phyloP scores from a whole-genome alignment of 129 eudicot genomes.

The Scalesia atractyloides region DNA sequence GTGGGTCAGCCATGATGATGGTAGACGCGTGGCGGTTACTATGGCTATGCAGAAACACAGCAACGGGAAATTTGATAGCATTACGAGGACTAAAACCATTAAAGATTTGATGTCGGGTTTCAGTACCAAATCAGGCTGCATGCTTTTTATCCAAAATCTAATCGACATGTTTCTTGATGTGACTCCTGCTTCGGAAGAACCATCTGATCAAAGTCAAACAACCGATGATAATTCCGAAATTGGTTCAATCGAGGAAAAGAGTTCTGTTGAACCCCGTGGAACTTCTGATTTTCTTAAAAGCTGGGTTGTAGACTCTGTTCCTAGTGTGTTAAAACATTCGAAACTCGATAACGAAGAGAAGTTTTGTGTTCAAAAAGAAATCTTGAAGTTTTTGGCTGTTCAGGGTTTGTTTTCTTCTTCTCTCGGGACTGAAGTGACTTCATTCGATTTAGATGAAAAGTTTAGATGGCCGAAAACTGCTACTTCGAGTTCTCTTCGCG shows the following conservation, averaged over 20 bases:
- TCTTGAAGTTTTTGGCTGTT: slow-evolving; percentile 86
- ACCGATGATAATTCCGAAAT: slow-evolving; percentile 94
- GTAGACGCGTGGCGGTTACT: slow-evolving; percentile 67
- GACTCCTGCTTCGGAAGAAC: slow-evolving; percentile 72
- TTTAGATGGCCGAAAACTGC: slow-evolving; percentile 92
- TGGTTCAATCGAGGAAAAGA: slow-evolving; percentile 81
- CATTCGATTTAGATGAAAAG: slow-evolving; percentile 84
- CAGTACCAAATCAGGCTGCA: slow-evolving; percentile 72
- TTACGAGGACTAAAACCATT: slow-evolving; percentile 79
- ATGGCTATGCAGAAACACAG: slow-evolving; percentile 88
- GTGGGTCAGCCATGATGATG: slow-evolving; percentile 75
- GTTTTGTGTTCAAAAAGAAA: slow-evolving; percentile 78
- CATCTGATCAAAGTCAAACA: slow-evolving; percentile 95
- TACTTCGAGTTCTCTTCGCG: slow-evolving; percentile 69
- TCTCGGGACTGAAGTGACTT: slow-evolving; percentile 96
- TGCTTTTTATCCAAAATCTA: slow-evolving; percentile 66
- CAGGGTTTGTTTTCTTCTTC: slow-evolving; percentile 93
- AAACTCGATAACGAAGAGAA: slow-evolving; percentile 71
- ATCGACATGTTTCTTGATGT: slow-evolving; percentile 86
- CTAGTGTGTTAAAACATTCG: slow-evolving; percentile 58
- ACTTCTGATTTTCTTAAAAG: slow-evolving; percentile 68
- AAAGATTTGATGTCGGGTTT: slow-evolving; percentile 82
- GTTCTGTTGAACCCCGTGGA: slow-evolving; percentile 45
- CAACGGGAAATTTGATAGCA: slow-evolving; percentile 76
- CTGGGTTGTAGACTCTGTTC: slow-evolving; percentile 89